phyloP scores from a whole-genome alignment of 495 filamentous ascomycete species.

The Penicillium bialowiezense region DNA sequence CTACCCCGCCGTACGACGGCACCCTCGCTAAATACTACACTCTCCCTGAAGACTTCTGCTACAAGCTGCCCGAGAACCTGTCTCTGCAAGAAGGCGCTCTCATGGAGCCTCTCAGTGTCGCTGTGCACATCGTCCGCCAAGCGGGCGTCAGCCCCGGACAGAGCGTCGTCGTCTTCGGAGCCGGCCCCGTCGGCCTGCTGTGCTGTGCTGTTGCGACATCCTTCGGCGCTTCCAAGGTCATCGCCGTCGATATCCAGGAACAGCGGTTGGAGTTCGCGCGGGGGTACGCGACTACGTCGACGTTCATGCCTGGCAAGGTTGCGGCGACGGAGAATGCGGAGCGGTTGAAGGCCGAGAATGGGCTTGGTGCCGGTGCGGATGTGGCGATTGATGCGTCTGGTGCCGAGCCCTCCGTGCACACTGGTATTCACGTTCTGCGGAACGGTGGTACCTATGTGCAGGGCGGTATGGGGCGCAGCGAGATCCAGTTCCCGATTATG shows the following conservation, averaged over 20 bases:
- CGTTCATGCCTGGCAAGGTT: constrained; percentile 39
- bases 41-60: constrained; percentile 55
- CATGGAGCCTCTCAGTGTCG: constrained; percentile 55
- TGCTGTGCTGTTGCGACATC: constrained; percentile 53
- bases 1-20: constrained; percentile 53
- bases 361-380: constrained; percentile 49
- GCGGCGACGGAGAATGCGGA: constrained; percentile 38
- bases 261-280: constrained; percentile 52
- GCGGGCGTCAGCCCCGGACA: constrained; percentile 45
- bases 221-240: constrained; percentile 50
- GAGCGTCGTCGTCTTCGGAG: constrained; percentile 53
- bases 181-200: constrained; percentile 53
- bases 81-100: constrained; percentile 50
- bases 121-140: constrained; percentile 51
- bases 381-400: constrained; percentile 58
- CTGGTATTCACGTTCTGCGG: constrained; percentile 49
- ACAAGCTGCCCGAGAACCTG: constrained; percentile 46
- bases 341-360: constrained; percentile 41
- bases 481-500: constrained; percentile 56
- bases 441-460: constrained; percentile 59
- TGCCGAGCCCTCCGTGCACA: constrained; percentile 51
- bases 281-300: constrained; percentile 42
- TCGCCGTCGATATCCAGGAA: constrained; percentile 54
- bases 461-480: constrained; percentile 56
- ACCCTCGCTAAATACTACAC: constrained; percentile 55